Evolutionary conservation across 2,329 filamentous ascomycete species (phyloP).

Genomic region (Ophiostoma pallidulum): DNA sequence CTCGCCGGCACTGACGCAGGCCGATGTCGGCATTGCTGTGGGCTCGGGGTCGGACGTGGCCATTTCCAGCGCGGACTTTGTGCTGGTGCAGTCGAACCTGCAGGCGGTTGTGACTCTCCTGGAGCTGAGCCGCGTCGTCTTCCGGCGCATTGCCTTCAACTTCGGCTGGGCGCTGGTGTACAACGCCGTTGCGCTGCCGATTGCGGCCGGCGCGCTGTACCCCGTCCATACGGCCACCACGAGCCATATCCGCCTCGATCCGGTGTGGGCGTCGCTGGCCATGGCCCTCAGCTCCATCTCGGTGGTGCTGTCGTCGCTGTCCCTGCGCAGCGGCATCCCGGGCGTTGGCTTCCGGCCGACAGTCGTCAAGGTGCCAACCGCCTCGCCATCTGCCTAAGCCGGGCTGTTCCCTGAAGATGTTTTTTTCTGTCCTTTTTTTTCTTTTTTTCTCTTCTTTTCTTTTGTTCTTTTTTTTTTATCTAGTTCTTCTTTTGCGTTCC

Average conservation of each 20-base stretch:
- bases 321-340: constrained; percentile 46
- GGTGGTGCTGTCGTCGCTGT: constrained; percentile 73
- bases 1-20: constrained; percentile 67
- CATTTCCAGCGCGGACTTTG: constrained; percentile 71
- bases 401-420: background rate
- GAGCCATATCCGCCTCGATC: constrained; percentile 56
- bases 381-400: background rate
- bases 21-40: constrained; percentile 78
- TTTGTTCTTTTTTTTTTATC: constrained; percentile 4
- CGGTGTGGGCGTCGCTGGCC: constrained; percentile 79
- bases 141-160: constrained; percentile 72
- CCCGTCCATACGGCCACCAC: constrained; percentile 37
- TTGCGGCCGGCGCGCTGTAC: constrained; percentile 74
- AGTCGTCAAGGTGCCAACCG: background rate
- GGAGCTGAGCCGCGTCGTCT: constrained; percentile 60
- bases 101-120: constrained; percentile 63
- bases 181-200: constrained; percentile 66
- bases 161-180: constrained; percentile 81
- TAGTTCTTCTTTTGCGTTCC: background rate
- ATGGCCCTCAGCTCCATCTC: constrained; percentile 91
- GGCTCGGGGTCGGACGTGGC: constrained; percentile 78
- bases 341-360: constrained; percentile 34
- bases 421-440: background rate
- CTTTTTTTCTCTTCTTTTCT: background rate
- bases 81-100: constrained; percentile 62